Base-by-base conservation (phyloP, 73 alveolate genomes). In the Stentor coeruleus region DNA sequence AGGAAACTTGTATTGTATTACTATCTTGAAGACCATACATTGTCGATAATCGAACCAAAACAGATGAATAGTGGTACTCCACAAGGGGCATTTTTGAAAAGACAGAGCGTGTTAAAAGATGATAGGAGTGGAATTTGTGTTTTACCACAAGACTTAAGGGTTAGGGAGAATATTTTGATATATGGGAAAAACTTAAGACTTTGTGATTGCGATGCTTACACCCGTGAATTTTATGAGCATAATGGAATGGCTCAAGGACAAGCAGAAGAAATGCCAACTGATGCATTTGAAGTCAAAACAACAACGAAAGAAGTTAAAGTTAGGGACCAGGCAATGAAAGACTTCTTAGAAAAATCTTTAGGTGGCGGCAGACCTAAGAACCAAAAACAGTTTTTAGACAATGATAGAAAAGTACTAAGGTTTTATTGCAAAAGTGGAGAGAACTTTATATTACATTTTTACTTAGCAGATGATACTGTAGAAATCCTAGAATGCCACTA, bases 401-500 rank as follows among this genome's bases (percentile, higher is more conserved):
- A 95, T 82, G 99, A 95, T 77, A 83, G 99, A 81, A 91, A 93
- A 74, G 99, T 95, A 38, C 35, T 66, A 36, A 66, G 81, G 49
- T 66, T 66, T 66, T 66, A 15, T 30, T 15, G 81, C 77, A 14
- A 20, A 15, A 33, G 73, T 38, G 98, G 94, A 74, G 97, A 93
- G n/a, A 91, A 89, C 3, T 95, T 81, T 88, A 86, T 90, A 60
- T 74, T 93, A 81, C 97, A 95, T 86, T 95, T 93, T 89, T 95
- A 89, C 84, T 84, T 95, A 77, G 99, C 98, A 81, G 99, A 93
- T 88, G 99, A 95, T 59, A 95, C 99, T n/a, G 87, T 94, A 30
- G 99, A 95, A 85, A 95, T 95, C 57, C 84, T 92, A 76, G 99
- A 95, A 82, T 93, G 91, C 33, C 95, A 95, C 87, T 91, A 88